Evolutionary conservation across 2,329 filamentous ascomycete genomes (phyloP), one percentile per base, ranked within the genome.

Genomic region (Alternaria angustiovoidea): DNA sequence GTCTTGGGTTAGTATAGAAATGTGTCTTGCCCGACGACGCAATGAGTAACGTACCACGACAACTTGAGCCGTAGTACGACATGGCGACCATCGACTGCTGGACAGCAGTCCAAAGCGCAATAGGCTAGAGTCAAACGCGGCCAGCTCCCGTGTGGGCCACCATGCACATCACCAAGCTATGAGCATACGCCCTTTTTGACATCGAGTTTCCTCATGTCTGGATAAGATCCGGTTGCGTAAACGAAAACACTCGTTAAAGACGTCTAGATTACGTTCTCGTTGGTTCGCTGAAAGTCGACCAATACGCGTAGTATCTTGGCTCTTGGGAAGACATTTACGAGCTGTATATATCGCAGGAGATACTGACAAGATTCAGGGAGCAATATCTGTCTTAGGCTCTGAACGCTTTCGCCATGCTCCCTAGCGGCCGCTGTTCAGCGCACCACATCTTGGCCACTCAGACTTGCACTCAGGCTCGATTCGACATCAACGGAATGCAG

Each of bases 1-100:
- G 18, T 20, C 32, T 32, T 4, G 16, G 39, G 18, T 32, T 22
- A 20, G 38, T n/a, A 12, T 12, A 38, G 34, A 39, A 32, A 32
- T 14, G 9, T 44, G 48, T 52, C 38, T 46, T 53, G 22, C 26
- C 36, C n/a, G 24, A 32, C 9, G 4, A 36, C n/a, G 20, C 16
- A 8, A 49, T 8, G 36, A 41, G 46, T 51, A 26, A 57, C 41
- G 54, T 47, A 9, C 12, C 41, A 38, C 44, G 14, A 26, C 26
- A 16, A 20, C 39, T 41, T 39, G 34, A 58, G 51, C 42, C 28
- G 6, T 39, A 9, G 52, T 57, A 51, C 22, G 39, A 60, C 41
- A 26, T 48, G 22, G 11, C 20, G 3, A 47, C 48, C 11, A 51
- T 24, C 20, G 9, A 18, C 34, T 30, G 5, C 34, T 38, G 11